Evolutionary conservation across 176 grass and related monocot genomes (phyloP).

Genomic region (Raddia guianensis): DNA sequence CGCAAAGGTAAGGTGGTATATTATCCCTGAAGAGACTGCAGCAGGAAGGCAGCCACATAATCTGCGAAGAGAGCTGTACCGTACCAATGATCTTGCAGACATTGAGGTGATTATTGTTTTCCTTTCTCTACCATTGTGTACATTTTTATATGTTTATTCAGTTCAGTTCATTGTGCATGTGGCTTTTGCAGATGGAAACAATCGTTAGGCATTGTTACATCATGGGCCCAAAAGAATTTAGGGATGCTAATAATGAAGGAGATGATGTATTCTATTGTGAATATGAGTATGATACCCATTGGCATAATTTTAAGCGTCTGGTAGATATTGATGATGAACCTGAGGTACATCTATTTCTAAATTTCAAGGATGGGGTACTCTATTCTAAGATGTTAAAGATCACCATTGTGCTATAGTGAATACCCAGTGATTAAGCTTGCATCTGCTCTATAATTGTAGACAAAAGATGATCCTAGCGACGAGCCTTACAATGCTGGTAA

Average conservation of each 20-base stretch:
- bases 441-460: too few species aligned
- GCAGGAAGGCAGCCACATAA: slow-evolving; percentile 94
- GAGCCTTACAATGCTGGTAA: too few species aligned
- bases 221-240: slow-evolving; percentile 75
- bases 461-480: too few species aligned
- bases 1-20: slow-evolving; percentile 85
- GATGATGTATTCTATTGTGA: slow-evolving; percentile 99
- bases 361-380: too few species aligned
- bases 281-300: slow-evolving; percentile 94
- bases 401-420: too few species aligned
- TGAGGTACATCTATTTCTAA: too few species aligned
- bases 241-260: slow-evolving; percentile 65
- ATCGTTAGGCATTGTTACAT: slow-evolving; percentile 85
- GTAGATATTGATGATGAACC: slow-evolving; percentile 67
- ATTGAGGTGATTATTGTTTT: slow-evolving; percentile 56
- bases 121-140: not conserved
- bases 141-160: not conserved
- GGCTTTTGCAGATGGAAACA: slow-evolving; percentile 71
- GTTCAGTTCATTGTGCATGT: slow-evolving; percentile 8
- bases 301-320: slow-evolving; percentile 95
- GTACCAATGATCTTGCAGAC: slow-evolving; percentile 69
- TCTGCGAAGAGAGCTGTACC: slow-evolving; percentile 84
- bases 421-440: too few species aligned
- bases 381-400: too few species aligned
- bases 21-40: slow-evolving; percentile 90